phyloP scores from a whole-genome alignment of 371 early-diverging fungal genomes.

The Mycotypha africana region DNA sequence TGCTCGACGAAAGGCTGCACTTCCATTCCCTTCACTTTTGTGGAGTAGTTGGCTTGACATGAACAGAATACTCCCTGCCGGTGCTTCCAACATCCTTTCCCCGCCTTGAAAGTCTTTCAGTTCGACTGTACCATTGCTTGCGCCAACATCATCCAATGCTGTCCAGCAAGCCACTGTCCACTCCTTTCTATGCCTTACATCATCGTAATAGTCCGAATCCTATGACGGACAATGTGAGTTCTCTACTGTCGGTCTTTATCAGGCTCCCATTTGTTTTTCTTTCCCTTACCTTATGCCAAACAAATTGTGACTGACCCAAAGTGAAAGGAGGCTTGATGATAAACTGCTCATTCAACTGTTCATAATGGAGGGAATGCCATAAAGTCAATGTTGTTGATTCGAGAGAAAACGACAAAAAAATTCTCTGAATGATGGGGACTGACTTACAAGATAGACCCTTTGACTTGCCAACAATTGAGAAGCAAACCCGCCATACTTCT shows the following conservation, averaged over 20 bases:
- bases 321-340: constrained; percentile 54
- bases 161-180: constrained; percentile 52
- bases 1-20: constrained; percentile 30
- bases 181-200: constrained; percentile 14
- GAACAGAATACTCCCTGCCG: constrained; percentile 48
- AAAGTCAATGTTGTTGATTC: too few species aligned
- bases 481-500: constrained; percentile 30
- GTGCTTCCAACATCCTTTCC: constrained; percentile 3
- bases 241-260: not conserved
- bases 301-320: constrained; percentile 32
- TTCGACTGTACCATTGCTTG: constrained; percentile 2
- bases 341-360: constrained; percentile 59
- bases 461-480: constrained; percentile 19
- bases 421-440: too few species aligned
- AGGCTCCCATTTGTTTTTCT: not conserved
- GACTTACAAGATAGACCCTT: constrained; percentile 18
- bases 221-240: not conserved
- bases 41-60: constrained; percentile 51
- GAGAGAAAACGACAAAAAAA: too few species aligned
- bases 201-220: constrained; percentile 37
- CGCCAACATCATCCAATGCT: constrained; percentile 36
- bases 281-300: constrained; percentile 54
- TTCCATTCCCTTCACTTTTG: constrained; percentile 45
- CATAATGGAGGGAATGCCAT: too few species aligned
- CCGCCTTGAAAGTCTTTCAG: constrained; percentile 3